Percentiles rank a stretch among this genome's conserved stretches.
These are phyloP conservation scores for Coemansia sp. DNA, from an alignment of 192 early-diverging fungal species.

Conservation along the genomic window DNA sequence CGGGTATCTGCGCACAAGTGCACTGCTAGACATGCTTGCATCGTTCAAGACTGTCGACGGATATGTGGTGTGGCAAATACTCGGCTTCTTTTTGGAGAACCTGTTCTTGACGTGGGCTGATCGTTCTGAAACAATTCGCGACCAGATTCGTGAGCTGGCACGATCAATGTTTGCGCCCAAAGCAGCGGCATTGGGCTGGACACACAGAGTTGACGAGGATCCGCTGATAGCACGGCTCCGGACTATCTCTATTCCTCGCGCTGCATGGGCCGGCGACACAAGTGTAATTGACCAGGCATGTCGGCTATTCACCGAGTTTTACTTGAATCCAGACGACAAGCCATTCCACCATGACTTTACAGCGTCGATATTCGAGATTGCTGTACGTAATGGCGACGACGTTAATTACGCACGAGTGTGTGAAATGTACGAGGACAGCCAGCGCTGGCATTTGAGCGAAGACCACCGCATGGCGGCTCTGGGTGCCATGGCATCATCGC, in stretches of 20 bases:
- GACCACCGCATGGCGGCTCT: conserved; percentile 63
- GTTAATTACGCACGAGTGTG: conserved; percentile 45
- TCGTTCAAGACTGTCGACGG: conserved; percentile 68
- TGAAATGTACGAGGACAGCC: conserved; percentile 48
- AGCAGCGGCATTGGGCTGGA: conserved; percentile 61
- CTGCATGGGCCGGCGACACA: conserved; percentile 59
- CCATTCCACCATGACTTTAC: conserved; percentile 53
- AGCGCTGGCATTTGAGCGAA: conserved; percentile 46
- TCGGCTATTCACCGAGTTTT: conserved; percentile 60
- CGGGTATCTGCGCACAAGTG: conserved; percentile 73
- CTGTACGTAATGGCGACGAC: conserved; percentile 49
- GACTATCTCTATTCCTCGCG: conserved; percentile 58
- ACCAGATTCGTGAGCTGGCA: conserved; percentile 60
- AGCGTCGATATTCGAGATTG: conserved; percentile 58
- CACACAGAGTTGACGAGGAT: conserved; percentile 56
- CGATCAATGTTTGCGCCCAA: conserved; percentile 58
- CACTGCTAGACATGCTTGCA: conserved; percentile 70
- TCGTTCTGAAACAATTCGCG: conserved; percentile 59
- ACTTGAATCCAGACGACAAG: conserved; percentile 56
- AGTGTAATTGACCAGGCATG: conserved; percentile 54
- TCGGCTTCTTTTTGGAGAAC: conserved; percentile 57
- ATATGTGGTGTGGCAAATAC: conserved; percentile 68
- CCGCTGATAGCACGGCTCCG: conserved; percentile 61
- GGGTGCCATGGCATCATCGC: conserved; percentile 52
- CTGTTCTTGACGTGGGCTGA: conserved; percentile 67